Conservation (phyloP, 805 yeast species). For the Hanseniaspora mollemarum region DNA sequence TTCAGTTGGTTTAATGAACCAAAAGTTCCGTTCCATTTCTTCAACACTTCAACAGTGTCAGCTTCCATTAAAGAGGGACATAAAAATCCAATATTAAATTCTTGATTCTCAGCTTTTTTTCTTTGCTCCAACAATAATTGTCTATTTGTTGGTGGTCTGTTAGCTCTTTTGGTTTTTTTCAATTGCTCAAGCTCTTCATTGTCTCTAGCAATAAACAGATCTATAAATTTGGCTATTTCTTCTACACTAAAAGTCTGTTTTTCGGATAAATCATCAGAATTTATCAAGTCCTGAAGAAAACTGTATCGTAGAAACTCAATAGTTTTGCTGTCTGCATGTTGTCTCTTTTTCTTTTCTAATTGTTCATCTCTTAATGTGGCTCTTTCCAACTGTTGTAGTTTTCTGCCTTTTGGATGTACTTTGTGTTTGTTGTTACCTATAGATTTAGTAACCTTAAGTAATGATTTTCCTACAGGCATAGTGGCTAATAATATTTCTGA, state of each 20-base stretch:
- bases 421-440: conserved; percentile 24
- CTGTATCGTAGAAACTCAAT: conserved; percentile 47
- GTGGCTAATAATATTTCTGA: background rate
- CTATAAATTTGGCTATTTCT: conserved; percentile 52
- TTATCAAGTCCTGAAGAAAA: conserved; percentile 51
- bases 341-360: conserved; percentile 47
- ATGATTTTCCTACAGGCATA: conserved; percentile 31
- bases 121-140: conserved; percentile 57
- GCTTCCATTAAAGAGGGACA: conserved; percentile 62
- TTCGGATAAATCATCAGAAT: conserved; percentile 31
- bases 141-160: conserved; percentile 67
- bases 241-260: conserved; percentile 38
- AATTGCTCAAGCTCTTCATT: conserved; percentile 63
- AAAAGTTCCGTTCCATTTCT: conserved; percentile 69
- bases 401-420: conserved; percentile 79
- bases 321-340: conserved; percentile 47
- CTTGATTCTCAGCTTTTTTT: conserved; percentile 47
- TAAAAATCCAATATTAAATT: conserved; percentile 56
- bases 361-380: conserved; percentile 80
- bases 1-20: conserved; percentile 64
- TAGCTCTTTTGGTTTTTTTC: conserved; percentile 60
- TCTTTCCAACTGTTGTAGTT: conserved; percentile 67
- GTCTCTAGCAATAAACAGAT: conserved; percentile 53
- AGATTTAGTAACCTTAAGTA: conserved; percentile 28
- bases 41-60: conserved; percentile 46